These are phyloP conservation scores for Trypanosoma caninum DNA, from an alignment of 208 protist species.

Conservation along the genomic window DNA sequence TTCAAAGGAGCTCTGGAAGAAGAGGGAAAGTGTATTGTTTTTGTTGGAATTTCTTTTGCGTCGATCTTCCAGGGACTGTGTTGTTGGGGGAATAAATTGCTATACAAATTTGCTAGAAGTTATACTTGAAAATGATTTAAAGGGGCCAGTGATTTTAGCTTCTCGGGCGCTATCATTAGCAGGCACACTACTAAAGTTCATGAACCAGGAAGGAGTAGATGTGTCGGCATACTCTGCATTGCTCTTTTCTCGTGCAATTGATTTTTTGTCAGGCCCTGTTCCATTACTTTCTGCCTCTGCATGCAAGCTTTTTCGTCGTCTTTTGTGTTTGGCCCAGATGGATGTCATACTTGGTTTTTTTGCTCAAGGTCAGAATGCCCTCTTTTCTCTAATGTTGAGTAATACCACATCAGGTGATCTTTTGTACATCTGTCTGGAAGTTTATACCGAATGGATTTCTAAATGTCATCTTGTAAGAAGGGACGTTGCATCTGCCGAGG, in stretches of 20 bases:
- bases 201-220: slow-evolving; percentile 5
- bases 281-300: slow-evolving; percentile 17
- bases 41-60: slow-evolving; percentile 39
- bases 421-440: slow-evolving; percentile 36
- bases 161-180: slow-evolving; percentile 47
- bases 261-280: slow-evolving; percentile 14
- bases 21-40: slow-evolving; percentile 53
- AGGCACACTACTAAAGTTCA: slow-evolving; percentile 25
- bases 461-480: neutral
- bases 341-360: slow-evolving; percentile 1
- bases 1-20: slow-evolving; percentile 11
- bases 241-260: slow-evolving; percentile 13
- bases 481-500: slow-evolving; percentile 18
- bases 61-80: slow-evolving; percentile 21
- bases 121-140: slow-evolving; percentile 29
- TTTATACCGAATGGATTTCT: slow-evolving; percentile 24
- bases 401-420: slow-evolving; percentile 16
- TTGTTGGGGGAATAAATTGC: slow-evolving; percentile 32
- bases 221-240: neutral
- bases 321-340: slow-evolving; percentile 4
- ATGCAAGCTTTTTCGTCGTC: slow-evolving; percentile 33
- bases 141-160: slow-evolving; percentile 25
- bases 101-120: slow-evolving; percentile 32
- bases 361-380: slow-evolving; percentile 15
- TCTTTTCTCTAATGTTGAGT: slow-evolving; percentile 24